phyloP scores from a whole-genome alignment of 148 eudicot species.

The Pharnaceum exiguum region DNA sequence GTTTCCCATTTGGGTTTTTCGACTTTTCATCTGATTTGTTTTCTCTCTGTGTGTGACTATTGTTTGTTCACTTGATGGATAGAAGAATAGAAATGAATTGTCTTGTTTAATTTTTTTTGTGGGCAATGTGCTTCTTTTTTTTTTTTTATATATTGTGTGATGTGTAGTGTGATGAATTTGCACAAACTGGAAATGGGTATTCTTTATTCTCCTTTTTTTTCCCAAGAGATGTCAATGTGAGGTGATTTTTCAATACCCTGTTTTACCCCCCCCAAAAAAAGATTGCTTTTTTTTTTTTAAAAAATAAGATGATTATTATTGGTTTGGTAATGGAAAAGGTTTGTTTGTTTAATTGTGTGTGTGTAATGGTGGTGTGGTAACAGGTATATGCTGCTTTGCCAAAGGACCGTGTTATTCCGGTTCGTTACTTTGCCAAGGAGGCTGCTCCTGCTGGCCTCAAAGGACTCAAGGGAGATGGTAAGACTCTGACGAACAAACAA shows the following conservation, averaged over 20 bases:
- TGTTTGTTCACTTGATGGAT: background rate
- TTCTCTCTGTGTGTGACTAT: background rate
- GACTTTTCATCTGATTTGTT: too few species aligned
- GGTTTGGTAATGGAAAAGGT: background rate
- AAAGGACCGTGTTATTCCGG: constrained; percentile 39
- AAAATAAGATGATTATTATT: background rate
- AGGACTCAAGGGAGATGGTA: constrained; percentile 91
- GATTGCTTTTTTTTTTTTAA: too few species aligned
- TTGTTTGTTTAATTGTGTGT: background rate
- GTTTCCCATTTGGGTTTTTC: too few species aligned
- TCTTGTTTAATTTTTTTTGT: background rate
- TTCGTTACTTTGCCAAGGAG: constrained; percentile 65
- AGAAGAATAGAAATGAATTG: too few species aligned
- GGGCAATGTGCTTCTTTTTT: background rate
- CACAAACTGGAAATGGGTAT: too few species aligned
- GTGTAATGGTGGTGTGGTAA: background rate
- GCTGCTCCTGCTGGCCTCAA: constrained; percentile 45
- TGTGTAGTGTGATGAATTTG: too few species aligned
- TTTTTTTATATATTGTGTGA: too few species aligned
- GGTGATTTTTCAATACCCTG: too few species aligned
- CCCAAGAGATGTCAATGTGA: too few species aligned
- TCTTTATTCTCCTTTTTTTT: too few species aligned
- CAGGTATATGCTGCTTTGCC: constrained; percentile 54
- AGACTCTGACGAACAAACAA: too few species aligned
- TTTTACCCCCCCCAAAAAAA: too few species aligned